Evolutionary conservation across 2,329 filamentous ascomycete species (phyloP), one percentile per base, ranked within the genome.

Genomic region (Alternaria viburni): DNA sequence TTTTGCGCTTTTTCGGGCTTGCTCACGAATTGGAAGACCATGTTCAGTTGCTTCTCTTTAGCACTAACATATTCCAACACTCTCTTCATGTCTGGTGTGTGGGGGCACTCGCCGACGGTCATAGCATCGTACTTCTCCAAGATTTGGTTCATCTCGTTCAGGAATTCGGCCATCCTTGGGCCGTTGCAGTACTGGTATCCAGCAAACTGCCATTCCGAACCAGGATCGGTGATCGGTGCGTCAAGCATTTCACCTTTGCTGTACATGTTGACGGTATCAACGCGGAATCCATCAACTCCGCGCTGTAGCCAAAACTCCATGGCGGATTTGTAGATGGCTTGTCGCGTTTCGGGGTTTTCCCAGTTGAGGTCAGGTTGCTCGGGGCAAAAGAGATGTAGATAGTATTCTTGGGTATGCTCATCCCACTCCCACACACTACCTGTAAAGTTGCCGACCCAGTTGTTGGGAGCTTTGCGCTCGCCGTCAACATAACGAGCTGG

Each of bases 291-390:
- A 47, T 82, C 80, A 0, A 91, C 89, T 3, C 91, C 92, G 30
- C 87, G 86, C 52, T 91, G 83, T 0, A 96, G 86, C 93, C 93
- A 96, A 76, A 94, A 96, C 28, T 87, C 86, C 86, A 94, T 91
- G 6, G 90, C 85, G 11, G 68, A 71, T 32, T 90, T 84, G 76
- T 93, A 91, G 7, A 94, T 88, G 2, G 91, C 92, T 49, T 87
- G 81, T 15, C 91, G 86, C 0, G 91, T 87, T 10, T 86, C 87
- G 0, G 84, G 83, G 61, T 90, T 91, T 73, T 94, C 91, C 91
- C 92, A 96, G 80, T 96, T 96, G n/a, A 96, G 84, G 70, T 96
- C 93, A 0, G 93, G 92, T 76, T 95, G 92, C 67, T 92, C 88
- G 6, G 86, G 86, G 7, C 90, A 88, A 77, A 93, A 96, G 11